A percentile compares a stretch with the other conserved stretches of the same genome.
phyloP scores from a whole-genome alignment of 176 grass and related monocot species.

The Carex littledalei region DNA sequence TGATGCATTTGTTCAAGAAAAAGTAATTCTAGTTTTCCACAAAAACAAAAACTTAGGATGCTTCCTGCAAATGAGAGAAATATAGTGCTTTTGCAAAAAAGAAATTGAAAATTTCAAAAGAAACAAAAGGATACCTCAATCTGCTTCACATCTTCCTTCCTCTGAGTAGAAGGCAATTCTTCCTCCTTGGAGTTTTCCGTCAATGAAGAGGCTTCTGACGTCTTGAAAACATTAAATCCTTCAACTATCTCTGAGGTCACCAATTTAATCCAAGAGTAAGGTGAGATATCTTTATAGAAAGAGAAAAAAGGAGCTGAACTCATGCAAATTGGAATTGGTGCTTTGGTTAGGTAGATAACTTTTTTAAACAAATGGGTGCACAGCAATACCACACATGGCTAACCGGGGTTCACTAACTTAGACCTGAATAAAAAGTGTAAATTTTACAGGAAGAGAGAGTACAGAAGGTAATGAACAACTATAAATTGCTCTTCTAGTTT shows the following conservation, averaged over 20 bases:
- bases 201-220: conserved; percentile 26
- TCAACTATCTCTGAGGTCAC: conserved; percentile 41
- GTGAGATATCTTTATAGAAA: neutral
- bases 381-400: neutral
- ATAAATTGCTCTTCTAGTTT: neutral
- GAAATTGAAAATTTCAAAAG: neutral
- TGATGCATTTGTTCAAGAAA: neutral
- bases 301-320: conserved; percentile 7
- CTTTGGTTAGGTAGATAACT: neutral
- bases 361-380: neutral
- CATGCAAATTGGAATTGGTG: neutral
- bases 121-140: conserved; percentile 52
- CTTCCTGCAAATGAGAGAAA: neutral
- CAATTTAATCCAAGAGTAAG: neutral
- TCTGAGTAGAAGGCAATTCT: conserved; percentile 20
- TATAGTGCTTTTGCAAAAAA: neutral
- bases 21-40: neutral
- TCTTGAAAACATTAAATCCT: conserved; percentile 81
- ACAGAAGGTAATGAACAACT: neutral
- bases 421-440: neutral
- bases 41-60: neutral
- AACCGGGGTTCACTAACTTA: neutral
- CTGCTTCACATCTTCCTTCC: conserved; percentile 62
- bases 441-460: neutral
- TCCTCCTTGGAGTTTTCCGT: conserved; percentile 26